Evolutionary conservation across 495 filamentous ascomycete species (phyloP).

Genomic region (Daldinia decipiens): DNA sequence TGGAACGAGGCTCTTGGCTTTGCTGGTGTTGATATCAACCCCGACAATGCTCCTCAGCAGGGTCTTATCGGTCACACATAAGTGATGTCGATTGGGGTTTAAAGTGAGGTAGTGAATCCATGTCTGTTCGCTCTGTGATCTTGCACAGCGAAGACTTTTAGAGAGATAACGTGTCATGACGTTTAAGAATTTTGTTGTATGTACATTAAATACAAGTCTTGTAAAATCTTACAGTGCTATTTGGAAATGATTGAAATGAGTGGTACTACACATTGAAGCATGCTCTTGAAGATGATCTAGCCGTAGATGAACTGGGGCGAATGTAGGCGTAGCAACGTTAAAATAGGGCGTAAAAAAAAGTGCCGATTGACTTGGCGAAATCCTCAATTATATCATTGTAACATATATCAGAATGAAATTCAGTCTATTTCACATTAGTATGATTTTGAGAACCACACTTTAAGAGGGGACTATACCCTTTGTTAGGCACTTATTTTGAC

Average conservation of each 20-base stretch:
- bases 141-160: conserved; percentile 19
- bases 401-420: too few relatives aligned
- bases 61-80: conserved; percentile 54
- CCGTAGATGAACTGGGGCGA: not conserved
- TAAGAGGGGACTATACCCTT: too few relatives aligned
- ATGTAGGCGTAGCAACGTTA: not conserved
- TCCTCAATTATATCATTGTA: too few relatives aligned
- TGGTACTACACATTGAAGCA: not conserved
- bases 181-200: conserved; percentile 37
- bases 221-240: not conserved
- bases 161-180: conserved; percentile 34
- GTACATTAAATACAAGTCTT: conserved; percentile 29
- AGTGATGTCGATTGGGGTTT: not conserved
- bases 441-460: too few relatives aligned
- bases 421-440: too few relatives aligned
- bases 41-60: conserved; percentile 51
- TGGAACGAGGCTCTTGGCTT: conserved; percentile 60
- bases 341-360: too few relatives aligned
- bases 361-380: too few relatives aligned
- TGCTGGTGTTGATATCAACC: conserved; percentile 53
- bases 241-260: not conserved
- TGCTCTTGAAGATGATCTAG: not conserved
- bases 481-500: too few relatives aligned
- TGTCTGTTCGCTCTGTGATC: conserved; percentile 10
- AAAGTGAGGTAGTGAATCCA: not conserved